Evolutionary conservation across 768 basidiomycete genomes (phyloP), one percentile per base, ranked within the genome.

Genomic region (Suillus paluster): DNA sequence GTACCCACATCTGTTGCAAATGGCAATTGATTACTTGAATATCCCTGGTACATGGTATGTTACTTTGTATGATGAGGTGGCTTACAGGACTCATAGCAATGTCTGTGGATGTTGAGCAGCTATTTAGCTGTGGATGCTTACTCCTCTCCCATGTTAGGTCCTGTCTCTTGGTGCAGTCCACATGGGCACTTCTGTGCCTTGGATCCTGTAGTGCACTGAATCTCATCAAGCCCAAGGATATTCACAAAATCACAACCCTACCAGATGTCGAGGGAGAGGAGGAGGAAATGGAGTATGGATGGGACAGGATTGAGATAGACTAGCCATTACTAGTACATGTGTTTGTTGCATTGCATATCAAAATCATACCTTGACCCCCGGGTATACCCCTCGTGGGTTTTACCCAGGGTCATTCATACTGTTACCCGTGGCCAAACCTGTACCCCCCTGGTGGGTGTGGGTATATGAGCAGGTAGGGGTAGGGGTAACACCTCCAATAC

Each of bases 11-110:
- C 72, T 79, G 1, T 74, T 70, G 0, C 63, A 68, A 0, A 77
- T 80, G 77, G 78, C 73, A 4, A 46, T 74, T 3, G 72, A 79
- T 55, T 78, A 78, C 50, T 63, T 75, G 2, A 63, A 59, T 15
- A 73, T 77, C 46, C 75, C 71, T 4, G 71, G 75, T 75, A 59
- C 17, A 68, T 72, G 50, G 19, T 44, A 19, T 39, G 42, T 19
- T 9, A 44, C 19, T 19, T 44, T 44, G 42, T 19, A n/a, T 44
- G 42, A n/a, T 19, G 19, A 36, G 34, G 34, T 9, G 34, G 34
- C 34, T 36, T 36, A 36, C 8, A 9, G 34, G 34, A 36, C 19
- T 44, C 19, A n/a, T 54, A 76, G 75, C 71, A 4, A 75, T 70
- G 4, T 76, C 74, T 3, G 62, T 71, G n/a, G 64, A 67, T 23